Conservation (phyloP, 192 early-diverging fungal genomes). For the Coemansia sp. region DNA sequence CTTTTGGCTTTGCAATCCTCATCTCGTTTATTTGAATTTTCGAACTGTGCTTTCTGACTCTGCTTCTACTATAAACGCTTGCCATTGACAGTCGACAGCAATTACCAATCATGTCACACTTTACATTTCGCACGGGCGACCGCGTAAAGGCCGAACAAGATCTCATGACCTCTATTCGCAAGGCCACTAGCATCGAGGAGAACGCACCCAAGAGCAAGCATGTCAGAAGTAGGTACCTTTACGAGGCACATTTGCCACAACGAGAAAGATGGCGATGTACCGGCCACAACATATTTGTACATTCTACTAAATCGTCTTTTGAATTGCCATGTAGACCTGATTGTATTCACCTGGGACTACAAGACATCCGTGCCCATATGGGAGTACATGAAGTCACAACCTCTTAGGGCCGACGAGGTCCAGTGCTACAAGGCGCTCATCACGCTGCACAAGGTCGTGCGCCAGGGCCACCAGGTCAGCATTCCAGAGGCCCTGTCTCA, state of each 20-base stretch:
- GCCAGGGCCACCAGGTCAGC: constrained; percentile 79
- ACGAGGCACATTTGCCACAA: too few species aligned
- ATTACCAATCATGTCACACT: constrained; percentile 24
- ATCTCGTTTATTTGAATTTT: not conserved
- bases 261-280: too few species aligned
- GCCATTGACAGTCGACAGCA: not conserved
- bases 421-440: constrained; percentile 95
- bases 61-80: too few species aligned
- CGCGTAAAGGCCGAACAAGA: constrained; percentile 80
- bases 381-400: constrained; percentile 81
- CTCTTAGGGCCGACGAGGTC: constrained; percentile 89
- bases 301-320: too few species aligned
- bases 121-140: constrained; percentile 59
- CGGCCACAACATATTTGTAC: too few species aligned
- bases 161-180: constrained; percentile 82
- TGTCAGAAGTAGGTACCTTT: constrained; percentile 54
- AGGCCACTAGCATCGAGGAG: constrained; percentile 86
- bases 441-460: constrained; percentile 91
- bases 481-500: constrained; percentile 82
- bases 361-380: constrained; percentile 83
- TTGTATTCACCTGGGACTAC: constrained; percentile 94
- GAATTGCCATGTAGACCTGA: constrained; percentile 53
- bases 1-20: not conserved
- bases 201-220: constrained; percentile 98
- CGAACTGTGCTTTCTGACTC: too few species aligned